These are phyloP conservation scores for Diphasiastrum complanatum DNA, from an alignment of 83 land plant genomes.

Conservation along the genomic window DNA sequence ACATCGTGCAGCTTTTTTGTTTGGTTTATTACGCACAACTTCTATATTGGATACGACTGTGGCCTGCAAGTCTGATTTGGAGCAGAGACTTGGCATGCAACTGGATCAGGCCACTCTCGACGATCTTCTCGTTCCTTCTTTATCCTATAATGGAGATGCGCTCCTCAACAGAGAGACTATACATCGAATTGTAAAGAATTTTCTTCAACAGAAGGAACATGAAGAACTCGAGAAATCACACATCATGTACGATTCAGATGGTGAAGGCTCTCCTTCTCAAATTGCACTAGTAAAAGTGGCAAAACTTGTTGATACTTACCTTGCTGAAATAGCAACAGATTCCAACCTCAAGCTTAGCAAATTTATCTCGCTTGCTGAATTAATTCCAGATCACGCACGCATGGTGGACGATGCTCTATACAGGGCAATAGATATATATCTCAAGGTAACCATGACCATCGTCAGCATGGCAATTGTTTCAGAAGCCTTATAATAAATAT, in stretches of 20 bases:
- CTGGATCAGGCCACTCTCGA: constrained; percentile 39
- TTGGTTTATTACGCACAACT: constrained; percentile 40
- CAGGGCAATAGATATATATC: constrained; percentile 45
- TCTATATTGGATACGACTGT: constrained; percentile 21
- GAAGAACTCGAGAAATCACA: constrained; percentile 23
- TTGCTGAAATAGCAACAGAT: constrained; percentile 44
- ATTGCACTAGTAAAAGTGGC: constrained; percentile 18
- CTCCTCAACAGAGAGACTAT: constrained; percentile 40
- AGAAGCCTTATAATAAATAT: too few relatives aligned
- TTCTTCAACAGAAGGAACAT: constrained; percentile 32
- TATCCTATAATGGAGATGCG: constrained; percentile 24
- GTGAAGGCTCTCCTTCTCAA: constrained; percentile 4
- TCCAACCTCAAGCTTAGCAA: constrained; percentile 32
- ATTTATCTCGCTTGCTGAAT: constrained; percentile 41
- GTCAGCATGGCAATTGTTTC: too few relatives aligned
- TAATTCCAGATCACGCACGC: constrained; percentile 33
- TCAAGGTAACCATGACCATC: constrained; percentile 38
- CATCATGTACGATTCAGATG: constrained; percentile 14
- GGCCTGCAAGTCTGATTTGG: constrained; percentile 28
- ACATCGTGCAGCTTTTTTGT: constrained; percentile 39
- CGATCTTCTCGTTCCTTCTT: constrained; percentile 39
- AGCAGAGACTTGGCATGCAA: constrained; percentile 39
- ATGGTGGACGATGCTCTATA: constrained; percentile 46
- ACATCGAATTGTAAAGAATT: constrained; percentile 35
- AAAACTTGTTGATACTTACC: constrained; percentile 45